These are phyloP conservation scores for Solanum tarapatanum DNA, from an alignment of 257 asterid species.

Conservation along the genomic window DNA sequence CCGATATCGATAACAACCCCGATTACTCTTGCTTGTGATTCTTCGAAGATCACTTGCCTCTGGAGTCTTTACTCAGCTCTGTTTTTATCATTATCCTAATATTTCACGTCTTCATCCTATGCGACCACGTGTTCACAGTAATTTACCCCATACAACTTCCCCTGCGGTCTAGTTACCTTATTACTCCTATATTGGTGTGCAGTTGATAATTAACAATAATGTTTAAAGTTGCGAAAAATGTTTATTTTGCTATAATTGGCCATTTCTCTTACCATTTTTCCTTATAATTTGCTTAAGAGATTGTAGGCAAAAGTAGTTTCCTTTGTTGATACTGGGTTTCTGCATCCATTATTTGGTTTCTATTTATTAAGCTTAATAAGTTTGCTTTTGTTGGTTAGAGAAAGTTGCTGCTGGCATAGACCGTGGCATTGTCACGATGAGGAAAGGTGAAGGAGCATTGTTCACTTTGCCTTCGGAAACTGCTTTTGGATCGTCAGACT, in stretches of 20 bases:
- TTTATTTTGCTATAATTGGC: background rate
- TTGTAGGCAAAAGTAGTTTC: background rate
- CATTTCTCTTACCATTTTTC: background rate
- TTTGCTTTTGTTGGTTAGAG: slow-evolving; percentile 23
- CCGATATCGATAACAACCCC: background rate
- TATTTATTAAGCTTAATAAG: background rate
- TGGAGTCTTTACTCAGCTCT: background rate
- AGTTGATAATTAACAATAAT: background rate
- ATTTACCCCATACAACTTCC: background rate
- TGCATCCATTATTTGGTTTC: background rate
- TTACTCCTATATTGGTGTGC: background rate
- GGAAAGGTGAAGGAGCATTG: slow-evolving; percentile 47
- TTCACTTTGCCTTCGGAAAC: slow-evolving; percentile 44
- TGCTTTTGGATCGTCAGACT: slow-evolving; percentile 28
- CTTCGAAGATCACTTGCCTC: background rate
- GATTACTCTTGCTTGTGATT: background rate
- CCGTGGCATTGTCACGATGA: slow-evolving; percentile 57
- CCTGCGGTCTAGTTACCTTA: background rate
- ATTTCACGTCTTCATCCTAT: background rate
- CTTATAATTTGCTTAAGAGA: background rate
- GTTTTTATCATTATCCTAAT: background rate
- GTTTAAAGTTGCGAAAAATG: background rate
- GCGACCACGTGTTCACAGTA: background rate
- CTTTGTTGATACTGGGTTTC: background rate
- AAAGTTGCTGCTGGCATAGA: slow-evolving; percentile 31